These are phyloP conservation scores for Daldinia loculata DNA, from an alignment of 495 filamentous ascomycete species.

Conservation along the genomic window DNA sequence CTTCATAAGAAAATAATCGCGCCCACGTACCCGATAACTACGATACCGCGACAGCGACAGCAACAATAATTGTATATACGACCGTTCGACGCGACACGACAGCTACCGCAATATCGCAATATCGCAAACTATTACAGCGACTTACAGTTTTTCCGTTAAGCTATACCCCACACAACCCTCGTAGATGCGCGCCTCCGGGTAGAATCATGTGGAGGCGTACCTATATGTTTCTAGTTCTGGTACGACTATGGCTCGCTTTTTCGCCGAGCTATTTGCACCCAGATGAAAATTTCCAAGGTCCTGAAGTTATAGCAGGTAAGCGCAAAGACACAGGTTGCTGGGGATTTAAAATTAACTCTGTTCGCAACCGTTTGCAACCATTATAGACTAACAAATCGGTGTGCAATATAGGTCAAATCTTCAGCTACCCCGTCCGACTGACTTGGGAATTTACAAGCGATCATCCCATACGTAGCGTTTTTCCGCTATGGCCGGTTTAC, in stretches of 20 bases:
- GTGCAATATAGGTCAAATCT: slow-evolving; percentile 76
- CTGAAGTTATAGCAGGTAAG: slow-evolving; percentile 95
- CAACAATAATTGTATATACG: neutral
- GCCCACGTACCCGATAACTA: neutral
- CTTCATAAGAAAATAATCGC: slow-evolving; percentile 5
- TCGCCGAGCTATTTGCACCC: slow-evolving; percentile 97
- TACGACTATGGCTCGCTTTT: slow-evolving; percentile 93
- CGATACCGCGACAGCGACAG: neutral
- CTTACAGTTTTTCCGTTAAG: neutral
- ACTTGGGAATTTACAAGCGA: slow-evolving; percentile 96
- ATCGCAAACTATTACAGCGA: neutral
- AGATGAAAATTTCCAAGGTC: slow-evolving; percentile 98
- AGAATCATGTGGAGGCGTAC: slow-evolving; percentile 86
- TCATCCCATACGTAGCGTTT: slow-evolving; percentile 89
- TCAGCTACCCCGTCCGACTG: slow-evolving; percentile 80
- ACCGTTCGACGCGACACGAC: slow-evolving; percentile 2
- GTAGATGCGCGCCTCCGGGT: slow-evolving; percentile 30
- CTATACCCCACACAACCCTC: slow-evolving; percentile 14
- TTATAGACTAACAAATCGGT: slow-evolving; percentile 28
- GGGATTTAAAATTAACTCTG: neutral
- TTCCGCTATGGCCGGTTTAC: slow-evolving; percentile 95
- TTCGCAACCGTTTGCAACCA: too few relatives aligned
- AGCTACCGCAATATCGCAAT: neutral
- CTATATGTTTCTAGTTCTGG: slow-evolving; percentile 82
- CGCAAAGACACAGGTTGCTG: slow-evolving; percentile 1